Conservation (phyloP, 306 rosid species). For the Ormosia emarginata region DNA sequence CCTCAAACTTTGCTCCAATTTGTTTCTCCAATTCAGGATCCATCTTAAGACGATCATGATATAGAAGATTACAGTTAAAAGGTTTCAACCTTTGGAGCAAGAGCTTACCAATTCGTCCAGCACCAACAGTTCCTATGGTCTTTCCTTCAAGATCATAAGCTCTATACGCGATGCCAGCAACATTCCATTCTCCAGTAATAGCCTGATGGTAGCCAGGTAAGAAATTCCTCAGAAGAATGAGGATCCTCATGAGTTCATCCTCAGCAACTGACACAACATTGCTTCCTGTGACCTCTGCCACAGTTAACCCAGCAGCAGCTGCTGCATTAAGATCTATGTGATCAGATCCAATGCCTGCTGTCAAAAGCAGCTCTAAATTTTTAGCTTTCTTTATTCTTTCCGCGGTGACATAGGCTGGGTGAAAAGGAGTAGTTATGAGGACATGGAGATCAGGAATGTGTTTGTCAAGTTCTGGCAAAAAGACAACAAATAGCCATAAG, state of each 20-base stretch:
- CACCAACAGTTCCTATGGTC: constrained; percentile 85
- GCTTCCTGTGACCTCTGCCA: constrained; percentile 97
- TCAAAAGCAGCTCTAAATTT: constrained; percentile 76
- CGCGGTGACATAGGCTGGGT: constrained; percentile 94
- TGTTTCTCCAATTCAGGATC: constrained; percentile 71
- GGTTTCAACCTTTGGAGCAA: constrained; percentile 90
- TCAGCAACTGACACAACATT: constrained; percentile 91
- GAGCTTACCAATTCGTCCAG: constrained; percentile 86
- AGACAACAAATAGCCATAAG: constrained; percentile 1
- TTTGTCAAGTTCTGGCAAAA: constrained; percentile 74
- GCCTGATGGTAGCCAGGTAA: constrained; percentile 82
- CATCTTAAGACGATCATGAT: constrained; percentile 73
- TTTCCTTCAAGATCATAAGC: constrained; percentile 97
- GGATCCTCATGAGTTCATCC: constrained; percentile 93
- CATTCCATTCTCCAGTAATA: constrained; percentile 81
- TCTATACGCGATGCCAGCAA: constrained; percentile 85
- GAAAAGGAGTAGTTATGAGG: constrained; percentile 91
- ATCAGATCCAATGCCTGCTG: constrained; percentile 95
- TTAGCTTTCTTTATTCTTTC: constrained; percentile 92
- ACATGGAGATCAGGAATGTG: constrained; percentile 86
- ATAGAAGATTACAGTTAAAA: constrained; percentile 84
- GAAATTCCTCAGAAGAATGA: constrained; percentile 82
- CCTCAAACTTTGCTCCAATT: constrained; percentile 84
- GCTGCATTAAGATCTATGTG: constrained; percentile 92
- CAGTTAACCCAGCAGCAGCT: constrained; percentile 90